Base-by-base conservation (phyloP, 2,329 filamentous ascomycete genomes). In the Aspergillus latus region DNA sequence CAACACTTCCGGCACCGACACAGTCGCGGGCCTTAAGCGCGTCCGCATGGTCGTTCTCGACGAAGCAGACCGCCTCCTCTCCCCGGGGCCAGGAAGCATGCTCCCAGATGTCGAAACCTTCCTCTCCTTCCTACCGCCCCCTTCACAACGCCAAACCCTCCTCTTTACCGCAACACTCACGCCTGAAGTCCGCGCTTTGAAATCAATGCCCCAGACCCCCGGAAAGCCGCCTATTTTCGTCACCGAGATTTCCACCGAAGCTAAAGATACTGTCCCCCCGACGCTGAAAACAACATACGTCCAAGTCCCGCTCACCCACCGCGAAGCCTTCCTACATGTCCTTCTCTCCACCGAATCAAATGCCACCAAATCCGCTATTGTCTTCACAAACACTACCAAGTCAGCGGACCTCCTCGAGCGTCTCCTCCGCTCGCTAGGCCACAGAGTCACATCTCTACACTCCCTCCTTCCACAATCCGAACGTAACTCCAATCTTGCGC, bases 111-210 rank as follows among this genome's bases (percentile, higher is more conserved):
- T 99, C 1, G 90, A 95, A 70, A 90, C 91, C 59, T 97, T 92
- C 68, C 81, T 99, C 4, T 87, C 85, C 2, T 87, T 88, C 1
- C 82, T 99, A 0, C 94, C 94, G 0, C 86, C 90, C 0, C 84
- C 90, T 3, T 76, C 82, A 1, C 81, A 90, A 68, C 84, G 94
- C n/a, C 92, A 99, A 73, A 99, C 93, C 0, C 84, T 96, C 13
- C 84, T 99, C 2, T 99, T 99, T 77, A 99, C 94, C 7, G 94
- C 94, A 13, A 99, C 94, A 1, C 87, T 99, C 43, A 97, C 94
- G 0, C 86, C 90, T 2, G 93, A 97, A 77, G 92, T 99, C 3
- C 85, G 90, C 49, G 90, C 90, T 2, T 76, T 97, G 57, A 94
- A 96, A 73, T 84, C 88, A 57, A 84, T 90, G 77, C 87, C 90